phyloP scores from a whole-genome alignment of 1,284 basidiomycete genomes.

The Sanghuangporus sanghuang region DNA sequence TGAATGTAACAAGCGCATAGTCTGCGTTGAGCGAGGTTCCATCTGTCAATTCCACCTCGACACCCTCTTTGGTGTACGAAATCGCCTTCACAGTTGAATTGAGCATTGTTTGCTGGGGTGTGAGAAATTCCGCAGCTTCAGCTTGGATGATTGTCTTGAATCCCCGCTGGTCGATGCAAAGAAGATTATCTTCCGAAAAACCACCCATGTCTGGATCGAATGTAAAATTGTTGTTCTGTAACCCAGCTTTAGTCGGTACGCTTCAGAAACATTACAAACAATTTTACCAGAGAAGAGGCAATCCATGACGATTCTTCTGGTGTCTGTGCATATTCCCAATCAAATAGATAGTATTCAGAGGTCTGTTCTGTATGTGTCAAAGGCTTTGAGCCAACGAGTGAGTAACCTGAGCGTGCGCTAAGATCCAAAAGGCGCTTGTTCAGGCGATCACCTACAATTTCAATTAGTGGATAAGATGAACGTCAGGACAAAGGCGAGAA shows the following conservation, averaged over 20 bases:
- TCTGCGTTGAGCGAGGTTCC: conserved; percentile 43
- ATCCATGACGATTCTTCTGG: conserved; percentile 60
- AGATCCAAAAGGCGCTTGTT: conserved; percentile 40
- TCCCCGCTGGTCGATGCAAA: conserved; percentile 58
- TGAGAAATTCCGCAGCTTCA: conserved; percentile 50
- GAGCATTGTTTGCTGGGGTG: conserved; percentile 40
- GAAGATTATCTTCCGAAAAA: conserved; percentile 52
- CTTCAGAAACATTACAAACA: not conserved
- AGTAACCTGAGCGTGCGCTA: conserved; percentile 44
- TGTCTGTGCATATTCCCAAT: conserved; percentile 50
- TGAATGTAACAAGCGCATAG: conserved; percentile 60
- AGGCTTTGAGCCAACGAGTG: conserved; percentile 39
- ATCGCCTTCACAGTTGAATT: conserved; percentile 50
- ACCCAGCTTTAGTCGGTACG: not conserved
- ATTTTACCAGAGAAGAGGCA: conserved; percentile 52
- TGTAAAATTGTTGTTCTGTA: conserved; percentile 61
- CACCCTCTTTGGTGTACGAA: conserved; percentile 38
- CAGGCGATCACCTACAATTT: conserved; percentile 36
- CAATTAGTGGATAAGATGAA: not conserved
- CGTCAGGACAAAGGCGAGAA: not conserved
- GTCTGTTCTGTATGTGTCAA: conserved; percentile 39
- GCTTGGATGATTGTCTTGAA: conserved; percentile 51
- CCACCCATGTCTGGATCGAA: conserved; percentile 48
- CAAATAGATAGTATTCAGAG: conserved; percentile 50
- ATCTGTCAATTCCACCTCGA: conserved; percentile 41